phyloP scores from a whole-genome alignment of 2,329 filamentous ascomycete species.

The Colletotrichum gigasporum region DNA sequence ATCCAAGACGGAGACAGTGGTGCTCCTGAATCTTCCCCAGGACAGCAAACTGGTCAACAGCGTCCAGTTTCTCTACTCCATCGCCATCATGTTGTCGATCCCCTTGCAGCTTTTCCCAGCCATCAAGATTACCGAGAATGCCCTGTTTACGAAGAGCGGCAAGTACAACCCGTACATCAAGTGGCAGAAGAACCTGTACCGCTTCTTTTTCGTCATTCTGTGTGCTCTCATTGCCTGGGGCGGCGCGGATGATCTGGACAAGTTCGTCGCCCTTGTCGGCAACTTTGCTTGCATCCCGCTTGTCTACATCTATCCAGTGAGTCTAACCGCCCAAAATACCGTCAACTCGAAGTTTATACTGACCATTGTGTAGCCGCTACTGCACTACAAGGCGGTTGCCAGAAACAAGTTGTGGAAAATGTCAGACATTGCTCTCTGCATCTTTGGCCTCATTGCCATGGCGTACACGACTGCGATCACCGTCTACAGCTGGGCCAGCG shows the following conservation, averaged over 20 bases:
- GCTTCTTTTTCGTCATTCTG: conserved; percentile 89
- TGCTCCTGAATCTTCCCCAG: conserved; percentile 95
- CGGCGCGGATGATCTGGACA: conserved; percentile 89
- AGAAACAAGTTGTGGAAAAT: conserved; percentile 72
- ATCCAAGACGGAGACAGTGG: conserved; percentile 93
- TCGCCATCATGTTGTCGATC: conserved; percentile 95
- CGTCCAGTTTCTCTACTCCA: conserved; percentile 96
- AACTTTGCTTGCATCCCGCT: conserved; percentile 79
- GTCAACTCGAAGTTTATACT: conserved; percentile 37
- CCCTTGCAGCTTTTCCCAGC: conserved; percentile 97
- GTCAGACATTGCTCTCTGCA: conserved; percentile 78
- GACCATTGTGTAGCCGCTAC: conserved; percentile 74
- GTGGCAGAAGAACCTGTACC: conserved; percentile 98
- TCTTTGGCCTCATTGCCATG: conserved; percentile 89
- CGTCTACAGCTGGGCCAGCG: conserved; percentile 83
- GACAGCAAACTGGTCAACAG: conserved; percentile 95
- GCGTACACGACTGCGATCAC: conserved; percentile 91
- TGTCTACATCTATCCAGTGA: conserved; percentile 93
- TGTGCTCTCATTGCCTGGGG: conserved; percentile 92
- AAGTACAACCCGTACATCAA: conserved; percentile 99
- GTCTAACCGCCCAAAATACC: conserved; percentile 46
- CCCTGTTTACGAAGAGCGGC: conserved; percentile 90
- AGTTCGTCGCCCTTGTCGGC: conserved; percentile 79
- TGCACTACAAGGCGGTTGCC: conserved; percentile 87
- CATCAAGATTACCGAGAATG: conserved; percentile 95